phyloP scores from a whole-genome alignment of 495 filamentous ascomycete species.

The Xylaria longipes region DNA sequence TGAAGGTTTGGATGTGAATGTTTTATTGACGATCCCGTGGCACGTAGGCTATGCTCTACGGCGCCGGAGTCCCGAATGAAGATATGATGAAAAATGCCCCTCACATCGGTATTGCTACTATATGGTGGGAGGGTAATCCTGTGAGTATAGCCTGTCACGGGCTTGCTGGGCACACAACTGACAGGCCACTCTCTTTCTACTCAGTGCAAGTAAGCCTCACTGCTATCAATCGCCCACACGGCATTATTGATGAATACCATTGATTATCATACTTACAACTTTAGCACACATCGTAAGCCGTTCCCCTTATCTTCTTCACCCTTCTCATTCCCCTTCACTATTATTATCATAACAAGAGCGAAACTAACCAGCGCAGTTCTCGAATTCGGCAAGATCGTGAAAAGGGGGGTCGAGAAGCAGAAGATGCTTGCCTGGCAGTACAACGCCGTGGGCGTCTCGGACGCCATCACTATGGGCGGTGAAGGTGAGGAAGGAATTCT shows the following conservation, averaged over 20 bases:
- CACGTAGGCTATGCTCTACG: constrained; percentile 89
- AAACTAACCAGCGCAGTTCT: constrained; percentile 62
- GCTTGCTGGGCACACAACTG: neutral
- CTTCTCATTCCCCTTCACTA: neutral
- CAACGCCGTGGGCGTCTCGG: constrained; percentile 92
- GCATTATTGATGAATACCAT: neutral
- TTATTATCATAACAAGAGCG: neutral
- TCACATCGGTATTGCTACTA: constrained; percentile 86
- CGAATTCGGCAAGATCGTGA: constrained; percentile 88
- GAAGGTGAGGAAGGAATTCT: constrained; percentile 66
- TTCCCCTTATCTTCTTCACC: neutral
- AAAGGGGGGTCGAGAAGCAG: constrained; percentile 78
- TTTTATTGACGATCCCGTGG: neutral
- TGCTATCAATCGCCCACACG: neutral
- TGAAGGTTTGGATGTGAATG: neutral
- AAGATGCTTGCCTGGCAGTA: constrained; percentile 93
- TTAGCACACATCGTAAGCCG: constrained; percentile 57
- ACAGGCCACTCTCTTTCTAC: neutral
- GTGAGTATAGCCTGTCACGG: neutral
- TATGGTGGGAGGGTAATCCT: constrained; percentile 99
- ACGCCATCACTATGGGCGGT: constrained; percentile 95
- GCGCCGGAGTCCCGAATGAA: constrained; percentile 83
- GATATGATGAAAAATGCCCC: constrained; percentile 88
- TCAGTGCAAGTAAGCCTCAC: constrained; percentile 23
- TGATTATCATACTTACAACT: constrained; percentile 3